These are phyloP conservation scores for Fulvia fulva DNA, from an alignment of 2,329 filamentous ascomycete species.

Conservation along the genomic window DNA sequence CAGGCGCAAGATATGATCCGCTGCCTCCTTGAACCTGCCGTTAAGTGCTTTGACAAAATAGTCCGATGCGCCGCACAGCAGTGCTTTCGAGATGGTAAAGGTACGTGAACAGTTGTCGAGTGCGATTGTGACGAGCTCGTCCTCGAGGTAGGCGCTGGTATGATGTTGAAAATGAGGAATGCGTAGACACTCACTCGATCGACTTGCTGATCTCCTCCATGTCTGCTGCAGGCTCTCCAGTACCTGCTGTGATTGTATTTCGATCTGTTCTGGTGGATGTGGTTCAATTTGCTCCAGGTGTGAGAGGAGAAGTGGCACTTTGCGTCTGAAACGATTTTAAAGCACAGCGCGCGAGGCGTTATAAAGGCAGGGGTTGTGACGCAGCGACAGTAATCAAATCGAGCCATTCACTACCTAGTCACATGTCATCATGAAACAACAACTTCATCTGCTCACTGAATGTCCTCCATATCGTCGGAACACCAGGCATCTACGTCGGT, in stretches of 20 bases:
- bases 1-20: not conserved
- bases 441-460: too few species aligned
- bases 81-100: conserved; percentile 2
- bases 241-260: not conserved
- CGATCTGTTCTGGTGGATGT: not conserved
- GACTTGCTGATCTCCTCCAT: not conserved
- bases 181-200: not conserved
- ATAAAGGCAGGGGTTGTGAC: too few species aligned
- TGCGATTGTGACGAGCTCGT: conserved; percentile 1
- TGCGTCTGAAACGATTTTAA: too few species aligned
- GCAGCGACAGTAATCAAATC: too few species aligned
- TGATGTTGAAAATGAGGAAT: not conserved
- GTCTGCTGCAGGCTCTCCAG: not conserved
- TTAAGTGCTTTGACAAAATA: conserved; percentile 1
- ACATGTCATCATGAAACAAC: too few species aligned
- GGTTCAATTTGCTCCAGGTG: too few species aligned
- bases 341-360: too few species aligned
- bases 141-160: not conserved
- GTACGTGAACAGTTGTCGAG: not conserved
- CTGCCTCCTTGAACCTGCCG: not conserved
- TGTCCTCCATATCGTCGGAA: too few species aligned
- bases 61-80: conserved; percentile 1
- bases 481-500: too few species aligned
- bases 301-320: too few species aligned
- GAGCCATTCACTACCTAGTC: too few species aligned